Percentiles rank a stretch among this genome's conserved stretches.
These are phyloP conservation scores for Stephania cephalantha DNA, from an alignment of 164 flowering plant genomes.

Conservation along the genomic window DNA sequence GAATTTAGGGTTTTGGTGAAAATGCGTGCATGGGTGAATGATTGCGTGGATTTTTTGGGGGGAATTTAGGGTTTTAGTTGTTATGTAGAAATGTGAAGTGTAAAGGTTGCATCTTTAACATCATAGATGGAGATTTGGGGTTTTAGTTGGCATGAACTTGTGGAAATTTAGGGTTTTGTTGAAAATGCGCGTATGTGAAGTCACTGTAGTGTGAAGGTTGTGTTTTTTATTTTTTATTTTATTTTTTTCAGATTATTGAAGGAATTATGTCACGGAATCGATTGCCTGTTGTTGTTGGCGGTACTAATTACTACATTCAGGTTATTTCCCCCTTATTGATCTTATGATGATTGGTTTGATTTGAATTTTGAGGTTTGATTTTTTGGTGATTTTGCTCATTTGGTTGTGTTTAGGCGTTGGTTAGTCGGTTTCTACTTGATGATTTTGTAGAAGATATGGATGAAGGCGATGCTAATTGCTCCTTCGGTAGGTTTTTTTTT, in stretches of 20 bases:
- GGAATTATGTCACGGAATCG: conserved; percentile 54
- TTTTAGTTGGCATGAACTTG: no score
- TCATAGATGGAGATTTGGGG: no score
- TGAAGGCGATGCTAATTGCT: conserved; percentile 20
- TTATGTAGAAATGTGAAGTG: no score
- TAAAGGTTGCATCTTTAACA: neutral
- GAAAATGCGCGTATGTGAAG: no score
- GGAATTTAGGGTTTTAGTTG: neutral
- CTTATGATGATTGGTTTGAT: neutral
- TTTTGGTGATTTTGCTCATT: neutral
- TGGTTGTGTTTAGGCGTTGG: conserved; percentile 54
- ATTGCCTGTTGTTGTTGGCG: conserved; percentile 90
- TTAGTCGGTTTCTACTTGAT: conserved; percentile 79
- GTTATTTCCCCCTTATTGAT: conserved; percentile 20
- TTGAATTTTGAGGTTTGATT: neutral
- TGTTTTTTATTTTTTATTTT: no score
- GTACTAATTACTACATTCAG: conserved; percentile 96
- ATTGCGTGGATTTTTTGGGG: neutral
- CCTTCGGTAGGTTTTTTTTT: conserved; percentile 32
- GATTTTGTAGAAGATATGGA: conserved; percentile 48
- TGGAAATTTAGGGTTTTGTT: neutral
- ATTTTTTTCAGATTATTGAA: conserved; percentile 49
- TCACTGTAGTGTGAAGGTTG: no score
- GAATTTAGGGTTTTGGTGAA: neutral
- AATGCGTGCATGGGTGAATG: no score